Percentiles rank a stretch among this genome's conserved stretches.
Conservation (phyloP, 140 eudicot genomes). For the Ambrosia hybrid region DNA sequence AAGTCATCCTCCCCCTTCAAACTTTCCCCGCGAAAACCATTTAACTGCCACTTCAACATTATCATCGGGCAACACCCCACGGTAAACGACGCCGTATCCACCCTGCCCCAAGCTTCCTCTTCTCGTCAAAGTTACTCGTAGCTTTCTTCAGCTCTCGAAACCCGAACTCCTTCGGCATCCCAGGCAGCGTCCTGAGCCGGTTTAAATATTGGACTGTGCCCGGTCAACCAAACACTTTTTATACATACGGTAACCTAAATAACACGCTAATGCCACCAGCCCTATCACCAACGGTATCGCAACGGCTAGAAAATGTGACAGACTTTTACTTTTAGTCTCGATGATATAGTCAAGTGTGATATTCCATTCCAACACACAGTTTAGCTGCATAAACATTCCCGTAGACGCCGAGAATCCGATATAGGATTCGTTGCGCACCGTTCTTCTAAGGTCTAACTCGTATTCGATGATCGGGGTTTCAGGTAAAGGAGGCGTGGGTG, state of each 20-base stretch:
- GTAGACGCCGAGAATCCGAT: conserved; percentile 35
- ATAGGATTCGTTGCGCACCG: conserved; percentile 22
- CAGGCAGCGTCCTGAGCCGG: conserved; percentile 62
- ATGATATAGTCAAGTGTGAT: conserved; percentile 40
- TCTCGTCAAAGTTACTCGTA: conserved; percentile 76
- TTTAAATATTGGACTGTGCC: conserved; percentile 47
- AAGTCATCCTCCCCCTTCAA: conserved; percentile 81
- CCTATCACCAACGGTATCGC: conserved; percentile 47
- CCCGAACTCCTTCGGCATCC: conserved; percentile 63
- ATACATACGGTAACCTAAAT: conserved; percentile 19
- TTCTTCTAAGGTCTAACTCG: conserved; percentile 20
- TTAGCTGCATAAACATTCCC: conserved; percentile 29
- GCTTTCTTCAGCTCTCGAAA: conserved; percentile 75
- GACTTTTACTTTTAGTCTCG: neutral
- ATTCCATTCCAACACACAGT: conserved; percentile 69
- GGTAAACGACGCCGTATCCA: conserved; percentile 79
- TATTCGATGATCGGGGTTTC: conserved; percentile 23
- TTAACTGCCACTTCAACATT: conserved; percentile 73
- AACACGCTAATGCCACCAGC: conserved; percentile 33
- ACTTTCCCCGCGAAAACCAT: conserved; percentile 67
- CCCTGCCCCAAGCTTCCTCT: conserved; percentile 77
- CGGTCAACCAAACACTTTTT: conserved; percentile 26
- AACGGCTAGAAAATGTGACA: conserved; percentile 34
- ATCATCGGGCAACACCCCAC: conserved; percentile 50
- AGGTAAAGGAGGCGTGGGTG: neutral